Evolutionary conservation across 2,329 filamentous ascomycete genomes (phyloP).

Genomic region (Pestalotiopsis sp.): DNA sequence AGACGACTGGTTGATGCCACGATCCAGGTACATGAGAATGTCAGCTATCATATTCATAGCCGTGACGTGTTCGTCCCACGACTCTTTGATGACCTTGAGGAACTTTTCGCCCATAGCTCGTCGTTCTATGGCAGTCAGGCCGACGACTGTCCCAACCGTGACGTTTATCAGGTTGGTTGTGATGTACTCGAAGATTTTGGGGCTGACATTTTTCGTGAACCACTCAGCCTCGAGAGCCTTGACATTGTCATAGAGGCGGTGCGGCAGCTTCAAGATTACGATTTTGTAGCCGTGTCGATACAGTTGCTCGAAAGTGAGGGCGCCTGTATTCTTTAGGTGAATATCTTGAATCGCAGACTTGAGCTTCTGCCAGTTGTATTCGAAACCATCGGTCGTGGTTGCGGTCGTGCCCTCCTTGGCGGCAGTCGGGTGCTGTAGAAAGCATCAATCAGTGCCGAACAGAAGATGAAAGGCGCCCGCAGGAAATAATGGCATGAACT

Average conservation of each 20-base stretch:
- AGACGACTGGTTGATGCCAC: slow-evolving; percentile 74
- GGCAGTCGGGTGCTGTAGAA: background rate
- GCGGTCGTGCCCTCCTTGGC: background rate
- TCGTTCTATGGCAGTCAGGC: slow-evolving; percentile 75
- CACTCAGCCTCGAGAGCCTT: slow-evolving; percentile 81
- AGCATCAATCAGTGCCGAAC: background rate
- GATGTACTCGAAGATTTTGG: slow-evolving; percentile 71
- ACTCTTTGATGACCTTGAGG: slow-evolving; percentile 72
- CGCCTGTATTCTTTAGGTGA: slow-evolving; percentile 87
- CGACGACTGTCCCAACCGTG: slow-evolving; percentile 58
- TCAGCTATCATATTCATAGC: slow-evolving; percentile 98
- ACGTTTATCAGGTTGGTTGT: slow-evolving; percentile 66
- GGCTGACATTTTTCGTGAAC: slow-evolving; percentile 75
- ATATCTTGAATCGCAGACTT: slow-evolving; percentile 82
- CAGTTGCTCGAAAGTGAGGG: slow-evolving; percentile 90
- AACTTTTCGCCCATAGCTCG: slow-evolving; percentile 83
- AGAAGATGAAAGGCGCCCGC: background rate
- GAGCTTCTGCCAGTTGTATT: slow-evolving; percentile 81
- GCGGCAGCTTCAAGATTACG: slow-evolving; percentile 84
- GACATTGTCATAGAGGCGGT: slow-evolving; percentile 79
- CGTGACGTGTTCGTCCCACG: slow-evolving; percentile 88
- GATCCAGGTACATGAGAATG: slow-evolving; percentile 97
- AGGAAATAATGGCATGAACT: slow-evolving; percentile 13
- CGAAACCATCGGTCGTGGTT: slow-evolving; percentile 67
- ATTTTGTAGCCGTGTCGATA: slow-evolving; percentile 95